Evolutionary conservation across 306 rosid species (phyloP).

Genomic region (Lathyrus aphaca): DNA sequence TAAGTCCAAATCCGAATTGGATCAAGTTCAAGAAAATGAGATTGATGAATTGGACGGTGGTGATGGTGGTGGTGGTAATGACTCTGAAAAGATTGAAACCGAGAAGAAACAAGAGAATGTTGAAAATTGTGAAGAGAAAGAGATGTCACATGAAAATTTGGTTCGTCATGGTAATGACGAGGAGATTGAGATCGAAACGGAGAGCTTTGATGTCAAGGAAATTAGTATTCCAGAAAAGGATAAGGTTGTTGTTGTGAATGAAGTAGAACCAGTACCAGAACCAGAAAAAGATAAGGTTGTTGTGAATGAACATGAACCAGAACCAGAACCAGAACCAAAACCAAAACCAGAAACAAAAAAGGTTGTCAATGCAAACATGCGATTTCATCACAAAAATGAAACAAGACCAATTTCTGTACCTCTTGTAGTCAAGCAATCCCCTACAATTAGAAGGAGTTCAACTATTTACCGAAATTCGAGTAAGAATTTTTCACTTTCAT

Average conservation of each 20-base stretch:
- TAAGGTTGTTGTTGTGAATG: slow-evolving; percentile 36
- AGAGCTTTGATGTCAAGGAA: slow-evolving; percentile 69
- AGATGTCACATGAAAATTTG: slow-evolving; percentile 43
- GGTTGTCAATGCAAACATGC: slow-evolving; percentile 39
- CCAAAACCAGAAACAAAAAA: slow-evolving; percentile 27
- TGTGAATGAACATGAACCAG: slow-evolving; percentile 42
- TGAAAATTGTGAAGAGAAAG: slow-evolving; percentile 61
- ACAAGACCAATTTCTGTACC: slow-evolving; percentile 45
- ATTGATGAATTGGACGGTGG: slow-evolving; percentile 25
- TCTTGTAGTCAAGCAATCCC: slow-evolving; percentile 45
- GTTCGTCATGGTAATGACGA: slow-evolving; percentile 34
- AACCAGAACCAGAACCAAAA: not conserved
- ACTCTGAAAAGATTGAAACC: slow-evolving; percentile 47
- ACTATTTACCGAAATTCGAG: slow-evolving; percentile 49
- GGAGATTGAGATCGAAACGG: slow-evolving; percentile 46
- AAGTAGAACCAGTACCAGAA: slow-evolving; percentile 31
- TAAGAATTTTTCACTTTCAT: slow-evolving; percentile 38
- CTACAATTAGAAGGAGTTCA: slow-evolving; percentile 52
- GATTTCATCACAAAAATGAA: slow-evolving; percentile 51
- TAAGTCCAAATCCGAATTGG: slow-evolving; percentile 51
- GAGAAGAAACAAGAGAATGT: slow-evolving; percentile 36
- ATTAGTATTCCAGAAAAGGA: slow-evolving; percentile 49
- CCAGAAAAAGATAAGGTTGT: slow-evolving; percentile 45
- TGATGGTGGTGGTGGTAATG: not conserved
- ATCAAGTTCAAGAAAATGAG: slow-evolving; percentile 31